Conservation (phyloP, 768 basidiomycete genomes). For the Leccinum subtestaceum region DNA sequence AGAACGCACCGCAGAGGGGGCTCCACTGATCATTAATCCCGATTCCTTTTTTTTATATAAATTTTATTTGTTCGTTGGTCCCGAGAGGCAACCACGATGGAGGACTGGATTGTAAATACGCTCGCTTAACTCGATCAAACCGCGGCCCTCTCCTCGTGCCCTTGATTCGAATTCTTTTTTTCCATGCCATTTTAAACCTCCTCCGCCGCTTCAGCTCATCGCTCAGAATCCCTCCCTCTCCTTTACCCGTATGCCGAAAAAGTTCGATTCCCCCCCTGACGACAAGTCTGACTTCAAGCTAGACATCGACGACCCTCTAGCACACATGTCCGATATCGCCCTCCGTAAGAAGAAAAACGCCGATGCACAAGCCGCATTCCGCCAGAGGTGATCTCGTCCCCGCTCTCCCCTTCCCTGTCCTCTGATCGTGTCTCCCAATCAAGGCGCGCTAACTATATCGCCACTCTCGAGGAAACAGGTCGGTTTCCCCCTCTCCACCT, state of each 20-base stretch:
- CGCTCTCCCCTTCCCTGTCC: conserved; percentile 2
- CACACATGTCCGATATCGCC: conserved; percentile 62
- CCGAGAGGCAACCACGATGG: conserved; percentile 22
- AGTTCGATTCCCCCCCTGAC: conserved; percentile 34
- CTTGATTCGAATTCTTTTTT: conserved; percentile 65
- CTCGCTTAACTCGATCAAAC: conserved; percentile 40
- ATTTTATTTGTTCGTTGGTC: neutral
- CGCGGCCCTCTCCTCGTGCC: conserved; percentile 60
- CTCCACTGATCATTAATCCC: neutral
- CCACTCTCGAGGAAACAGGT: conserved; percentile 83
- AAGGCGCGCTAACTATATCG: conserved; percentile 78
- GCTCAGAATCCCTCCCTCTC: conserved; percentile 5
- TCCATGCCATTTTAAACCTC: conserved; percentile 57
- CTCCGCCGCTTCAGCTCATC: conserved; percentile 19
- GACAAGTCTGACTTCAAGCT: conserved; percentile 37
- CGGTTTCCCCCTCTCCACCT: conserved; percentile 7
- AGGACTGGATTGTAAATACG: conserved; percentile 37
- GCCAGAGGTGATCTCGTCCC: conserved; percentile 45
- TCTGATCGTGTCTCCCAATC: conserved; percentile 22
- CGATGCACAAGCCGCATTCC: conserved; percentile 84
- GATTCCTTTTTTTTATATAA: neutral
- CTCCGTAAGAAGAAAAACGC: conserved; percentile 88
- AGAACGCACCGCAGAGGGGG: neutral
- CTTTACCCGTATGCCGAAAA: conserved; percentile 28
- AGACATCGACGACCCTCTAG: conserved; percentile 33